Base-by-base conservation (phyloP, 805 yeast genomes). In the Saccharomyces mikatae region DNA sequence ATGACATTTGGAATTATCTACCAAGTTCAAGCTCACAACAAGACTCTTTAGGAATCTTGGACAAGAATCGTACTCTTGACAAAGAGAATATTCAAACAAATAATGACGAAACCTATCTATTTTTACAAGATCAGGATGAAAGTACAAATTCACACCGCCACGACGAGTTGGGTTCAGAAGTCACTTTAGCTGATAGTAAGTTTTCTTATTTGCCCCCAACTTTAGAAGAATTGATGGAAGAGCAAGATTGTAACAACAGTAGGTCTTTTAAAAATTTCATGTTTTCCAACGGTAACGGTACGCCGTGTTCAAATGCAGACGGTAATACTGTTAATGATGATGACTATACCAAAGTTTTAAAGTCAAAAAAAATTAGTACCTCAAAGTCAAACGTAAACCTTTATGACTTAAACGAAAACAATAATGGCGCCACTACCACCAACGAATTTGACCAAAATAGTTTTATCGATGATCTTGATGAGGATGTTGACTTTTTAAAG, bases 171-270 rank as follows among this genome's bases (percentile, higher is more conserved):
- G 22, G 44, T 17, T 36, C 44, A 9, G 44, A 36, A 36, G 17
- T 36, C 24, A 36, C 44, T 17, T 36, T 36, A 22, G 44, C 44
- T 9, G 44, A 49, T 22, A 32, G 11, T 17, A 13, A 52, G 24
- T 49, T 54, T 26, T 50, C 56, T 47, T 65, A 63, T 51, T 54
- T 67, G 48, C 65, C 72, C 4, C 71, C 71, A 29, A 60, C 70
- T 10, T 56, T 68, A 32, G 72, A 67, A 53, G 72, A 67, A 47
- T 52, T 68, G 41, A 66, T 68, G 65, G 70, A 66, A 22, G 71
- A 68, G 36, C 69, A 64, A 53, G 67, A 64, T 27, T 52, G 58
- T 24, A 51, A 46, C 22, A 32, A 11, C 6, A n/a, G 17, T 14
- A 55, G 57, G 10, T 48, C 48, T 17, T 44, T 48, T 14, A 50